Percentiles rank a stretch among this genome's conserved stretches.
Evolutionary conservation across 192 early-diverging fungal species (phyloP).

Genomic region (Globomyces pollinis-pini): DNA sequence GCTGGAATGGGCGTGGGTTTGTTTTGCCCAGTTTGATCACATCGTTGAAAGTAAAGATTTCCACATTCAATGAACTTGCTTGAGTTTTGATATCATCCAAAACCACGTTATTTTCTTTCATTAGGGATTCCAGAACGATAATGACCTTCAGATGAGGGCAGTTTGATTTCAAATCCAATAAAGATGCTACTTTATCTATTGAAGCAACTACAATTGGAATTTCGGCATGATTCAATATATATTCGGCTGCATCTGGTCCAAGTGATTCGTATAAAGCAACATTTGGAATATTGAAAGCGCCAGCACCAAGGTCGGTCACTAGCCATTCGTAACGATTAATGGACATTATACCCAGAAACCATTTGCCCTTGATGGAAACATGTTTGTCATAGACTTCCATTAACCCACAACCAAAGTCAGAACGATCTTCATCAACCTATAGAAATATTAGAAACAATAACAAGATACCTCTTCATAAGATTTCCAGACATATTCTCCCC

Average conservation of each 20-base stretch:
- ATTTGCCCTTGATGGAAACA: conserved; percentile 9
- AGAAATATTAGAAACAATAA: no score
- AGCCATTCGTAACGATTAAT: conserved; percentile 74
- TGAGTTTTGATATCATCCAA: no score
- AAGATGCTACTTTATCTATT: conserved; percentile 20
- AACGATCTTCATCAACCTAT: conserved; percentile 14
- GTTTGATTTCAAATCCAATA: conserved; percentile 19
- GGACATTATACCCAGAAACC: conserved; percentile 52
- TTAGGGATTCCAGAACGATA: conserved; percentile 34
- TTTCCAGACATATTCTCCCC: conserved; percentile 36
- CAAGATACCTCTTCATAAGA: conserved; percentile 18
- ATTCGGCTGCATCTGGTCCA: conserved; percentile 55
- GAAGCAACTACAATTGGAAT: conserved; percentile 52
- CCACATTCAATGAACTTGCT: no score
- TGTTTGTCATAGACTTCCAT: conserved; percentile 19
- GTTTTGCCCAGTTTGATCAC: conserved; percentile 52
- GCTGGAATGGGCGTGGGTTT: conserved; percentile 35
- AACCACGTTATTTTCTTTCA: conserved; percentile 18
- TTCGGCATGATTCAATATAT: conserved; percentile 62
- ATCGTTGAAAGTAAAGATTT: conserved; percentile 52
- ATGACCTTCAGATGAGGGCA: conserved; percentile 34
- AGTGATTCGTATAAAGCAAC: conserved; percentile 77
- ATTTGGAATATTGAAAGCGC: no score
- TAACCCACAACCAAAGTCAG: conserved; percentile 37
- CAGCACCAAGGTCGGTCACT: conserved; percentile 38